phyloP scores from a whole-genome alignment of 2,329 filamentous ascomycete genomes.

The Chrysoporthe austroafricana region DNA sequence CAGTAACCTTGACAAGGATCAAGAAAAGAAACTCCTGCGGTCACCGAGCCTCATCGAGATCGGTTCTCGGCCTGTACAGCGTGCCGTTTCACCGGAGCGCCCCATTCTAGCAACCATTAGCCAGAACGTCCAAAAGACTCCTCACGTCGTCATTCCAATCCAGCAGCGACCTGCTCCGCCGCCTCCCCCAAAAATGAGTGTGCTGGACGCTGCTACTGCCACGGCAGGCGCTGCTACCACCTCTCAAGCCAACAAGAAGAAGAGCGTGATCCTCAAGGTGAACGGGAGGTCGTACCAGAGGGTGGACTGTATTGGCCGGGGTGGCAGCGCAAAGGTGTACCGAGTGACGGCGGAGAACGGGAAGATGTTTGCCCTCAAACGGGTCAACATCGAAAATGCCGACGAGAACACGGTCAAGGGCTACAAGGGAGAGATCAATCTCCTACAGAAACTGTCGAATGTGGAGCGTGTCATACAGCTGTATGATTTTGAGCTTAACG shows the following conservation, averaged over 20 bases:
- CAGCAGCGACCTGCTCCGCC: slow-evolving; percentile 70
- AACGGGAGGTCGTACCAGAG: slow-evolving; percentile 92
- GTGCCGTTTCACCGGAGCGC: slow-evolving; percentile 56
- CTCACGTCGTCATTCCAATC: slow-evolving; percentile 40
- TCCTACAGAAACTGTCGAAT: slow-evolving; percentile 78
- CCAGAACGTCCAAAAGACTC: slow-evolving; percentile 61
- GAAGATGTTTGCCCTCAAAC: slow-evolving; percentile 91
- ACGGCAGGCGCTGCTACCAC: slow-evolving; percentile 80
- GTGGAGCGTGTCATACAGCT: slow-evolving; percentile 90
- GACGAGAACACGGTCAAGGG: slow-evolving; percentile 83
- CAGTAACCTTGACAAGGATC: slow-evolving; percentile 53
- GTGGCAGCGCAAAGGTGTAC: slow-evolving; percentile 93
- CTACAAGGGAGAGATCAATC: slow-evolving; percentile 93
- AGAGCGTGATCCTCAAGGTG: slow-evolving; percentile 81
- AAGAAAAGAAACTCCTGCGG: slow-evolving; percentile 56
- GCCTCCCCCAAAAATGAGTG: slow-evolving; percentile 92
- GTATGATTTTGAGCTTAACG: slow-evolving; percentile 91
- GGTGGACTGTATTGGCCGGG: slow-evolving; percentile 87
- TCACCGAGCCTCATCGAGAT: slow-evolving; percentile 50
- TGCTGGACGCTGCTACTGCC: slow-evolving; percentile 87
- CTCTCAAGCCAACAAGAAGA: slow-evolving; percentile 68
- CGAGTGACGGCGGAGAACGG: slow-evolving; percentile 96
- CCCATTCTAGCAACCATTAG: slow-evolving; percentile 58
- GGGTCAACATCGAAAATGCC: slow-evolving; percentile 86
- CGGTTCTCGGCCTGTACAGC: slow-evolving; percentile 39